Evolutionary conservation across 2,329 filamentous ascomycete genomes (phyloP), one percentile per base, ranked within the genome.

Genomic region (Trichoderma sp.): DNA sequence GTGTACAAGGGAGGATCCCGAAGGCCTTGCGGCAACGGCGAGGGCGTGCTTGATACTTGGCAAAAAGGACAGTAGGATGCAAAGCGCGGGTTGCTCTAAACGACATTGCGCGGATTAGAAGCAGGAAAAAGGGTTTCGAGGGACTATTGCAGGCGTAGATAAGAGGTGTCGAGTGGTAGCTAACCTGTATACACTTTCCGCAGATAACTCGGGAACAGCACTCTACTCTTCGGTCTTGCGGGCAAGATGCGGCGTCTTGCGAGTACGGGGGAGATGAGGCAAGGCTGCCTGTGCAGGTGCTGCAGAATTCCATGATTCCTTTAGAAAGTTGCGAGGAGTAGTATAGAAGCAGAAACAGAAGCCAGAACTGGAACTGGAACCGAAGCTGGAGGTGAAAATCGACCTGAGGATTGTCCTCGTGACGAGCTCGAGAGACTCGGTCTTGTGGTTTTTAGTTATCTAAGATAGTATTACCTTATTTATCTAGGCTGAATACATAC

Each of bases 191-290:
- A 78, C 92, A 94, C 69, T 82, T 82, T 17, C 87, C 87, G 78
- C 92, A 95, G 74, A 94, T 91, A 45, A 88, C 81, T 64, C 92
- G 85, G 53, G 81, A 82, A 77, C 92, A 94, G 77, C 92, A 94
- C 37, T 84, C 83, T 34, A 93, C 81, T 69, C 84, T 81, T 61
- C 90, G 86, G 74, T 90, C 85, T 57, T 84, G 81, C 29, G 85
- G 82, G 2, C 86, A 79, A 15, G 86, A 83, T 75, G 90, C 22
- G 25, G 27, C 92, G 80, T 90, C 89, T 45, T 81, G 83, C 72
- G 83, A 83, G 32, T 82, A 80, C 37, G 83, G 81, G 61, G 84
- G 82, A 34, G 86, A 81, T 5, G 84, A 80, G 52, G 84, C 81
- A 29, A 93, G 84, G 29, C 89, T 79, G 27, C 82, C 82, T 34